Conservation (phyloP, 225 moss, liverwort and hornwort species). For the Ulota crispa region DNA sequence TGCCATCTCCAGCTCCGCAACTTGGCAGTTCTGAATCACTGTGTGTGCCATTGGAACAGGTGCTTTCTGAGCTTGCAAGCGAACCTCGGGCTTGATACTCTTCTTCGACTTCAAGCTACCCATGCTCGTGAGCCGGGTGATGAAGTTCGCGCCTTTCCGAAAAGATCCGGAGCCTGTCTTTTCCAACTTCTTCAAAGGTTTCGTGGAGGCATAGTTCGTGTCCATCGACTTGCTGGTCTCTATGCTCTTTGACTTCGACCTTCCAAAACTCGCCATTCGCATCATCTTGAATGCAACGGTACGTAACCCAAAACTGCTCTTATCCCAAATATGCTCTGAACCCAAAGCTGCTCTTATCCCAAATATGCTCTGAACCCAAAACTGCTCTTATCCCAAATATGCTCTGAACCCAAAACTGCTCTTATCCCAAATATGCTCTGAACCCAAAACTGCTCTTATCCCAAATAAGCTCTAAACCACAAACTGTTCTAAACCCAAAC, state of each 20-base stretch:
- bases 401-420: no score
- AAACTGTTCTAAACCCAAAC: not conserved
- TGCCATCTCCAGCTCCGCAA: constrained; percentile 40
- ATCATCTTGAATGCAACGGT: constrained; percentile 9
- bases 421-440: not conserved
- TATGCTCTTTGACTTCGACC: constrained; percentile 23
- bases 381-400: no score
- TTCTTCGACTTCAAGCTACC: constrained; percentile 32
- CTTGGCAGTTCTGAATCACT: not conserved
- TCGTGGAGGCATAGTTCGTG: not conserved
- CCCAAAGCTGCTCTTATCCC: not conserved
- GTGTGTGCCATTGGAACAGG: not conserved
- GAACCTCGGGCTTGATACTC: not conserved
- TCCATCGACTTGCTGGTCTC: constrained; percentile 16
- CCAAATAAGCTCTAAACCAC: no score
- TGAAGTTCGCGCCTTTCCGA: constrained; percentile 4
- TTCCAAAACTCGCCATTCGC: constrained; percentile 30
- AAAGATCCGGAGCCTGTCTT: constrained; percentile 2
- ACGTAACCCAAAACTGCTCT: no score
- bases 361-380: no score
- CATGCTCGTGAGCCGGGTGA: constrained; percentile 27
- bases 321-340: no score
- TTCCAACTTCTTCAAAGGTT: constrained; percentile 5
- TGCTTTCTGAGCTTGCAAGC: not conserved
- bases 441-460: no score